Conservation (phyloP, 805 yeast species). For the Candida oleophila region DNA sequence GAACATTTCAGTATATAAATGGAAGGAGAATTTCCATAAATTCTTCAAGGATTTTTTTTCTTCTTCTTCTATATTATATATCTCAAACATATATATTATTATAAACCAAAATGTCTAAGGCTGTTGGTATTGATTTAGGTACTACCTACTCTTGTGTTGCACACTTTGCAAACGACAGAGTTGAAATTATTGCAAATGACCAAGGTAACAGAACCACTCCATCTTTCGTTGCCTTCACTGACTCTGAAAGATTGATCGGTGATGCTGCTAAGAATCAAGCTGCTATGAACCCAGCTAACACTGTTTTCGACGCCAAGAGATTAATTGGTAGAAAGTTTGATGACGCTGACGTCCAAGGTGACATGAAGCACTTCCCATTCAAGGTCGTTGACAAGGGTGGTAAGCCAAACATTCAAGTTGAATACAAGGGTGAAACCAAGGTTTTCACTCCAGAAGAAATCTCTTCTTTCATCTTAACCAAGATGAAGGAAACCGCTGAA, state of each 20-base stretch:
- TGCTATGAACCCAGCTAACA: conserved; percentile 74
- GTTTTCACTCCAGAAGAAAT: conserved; percentile 74
- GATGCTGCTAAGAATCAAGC: conserved; percentile 85
- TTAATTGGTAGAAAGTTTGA: conserved; percentile 78
- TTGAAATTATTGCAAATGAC: conserved; percentile 78
- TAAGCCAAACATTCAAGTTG: conserved; percentile 69
- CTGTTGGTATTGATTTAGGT: conserved; percentile 94
- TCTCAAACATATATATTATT: conserved; percentile 10
- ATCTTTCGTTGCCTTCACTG: conserved; percentile 77
- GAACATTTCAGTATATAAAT: conserved; percentile 1
- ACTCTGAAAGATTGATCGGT: conserved; percentile 77
- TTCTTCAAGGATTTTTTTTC: conserved; percentile 1
- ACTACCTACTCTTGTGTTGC: conserved; percentile 83
- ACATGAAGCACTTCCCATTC: conserved; percentile 89
- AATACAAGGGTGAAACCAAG: conserved; percentile 67
- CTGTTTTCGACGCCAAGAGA: conserved; percentile 82
- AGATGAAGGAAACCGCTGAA: conserved; percentile 82
- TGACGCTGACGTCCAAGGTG: conserved; percentile 78
- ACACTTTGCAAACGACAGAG: conserved; percentile 68
- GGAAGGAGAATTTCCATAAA: background rate
- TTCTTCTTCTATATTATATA: background rate
- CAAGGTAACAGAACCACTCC: conserved; percentile 87
- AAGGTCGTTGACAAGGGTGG: conserved; percentile 63
- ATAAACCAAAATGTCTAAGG: conserved; percentile 44
- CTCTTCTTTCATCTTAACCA: conserved; percentile 74